Evolutionary conservation across 345 rosid genomes (phyloP), one percentile per base, ranked within the genome.

Genomic region (Diplotaxis tenuifolia): DNA sequence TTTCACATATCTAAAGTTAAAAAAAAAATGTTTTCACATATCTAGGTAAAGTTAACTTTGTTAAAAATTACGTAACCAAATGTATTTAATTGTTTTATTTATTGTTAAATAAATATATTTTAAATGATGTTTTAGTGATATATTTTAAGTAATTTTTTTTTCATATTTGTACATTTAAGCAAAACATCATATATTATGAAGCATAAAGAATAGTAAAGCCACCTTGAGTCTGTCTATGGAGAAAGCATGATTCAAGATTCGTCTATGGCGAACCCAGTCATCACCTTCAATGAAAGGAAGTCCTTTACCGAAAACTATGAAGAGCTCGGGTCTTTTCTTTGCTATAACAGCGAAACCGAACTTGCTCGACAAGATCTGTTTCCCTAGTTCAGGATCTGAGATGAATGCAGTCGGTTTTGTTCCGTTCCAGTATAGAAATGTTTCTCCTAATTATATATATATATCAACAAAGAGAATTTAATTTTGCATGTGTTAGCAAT

Each of bases 351-450:
- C 20, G 62, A 58, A 58, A 58, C 62, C 62, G 2, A 28, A 28
- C 38, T 28, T 28, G 20, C 62, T 58, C 6, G 62, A 58, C 62
- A 58, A 58, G 38, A 58, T 58, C 38, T 58, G 62, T 58, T 58
- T 58, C 62, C 21, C 62, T 58, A 58, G 62, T 8, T 58, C 36
- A 58, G 21, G 62, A 58, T 58, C 62, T 58, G 62, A 58, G 38
- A 58, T 58, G 62, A 15, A 28, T 15, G 28, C 0, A 6, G 62
- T 58, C 12, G 62, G 38, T 28, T 58, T 58, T 58, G 62, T 28
- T 58, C 62, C 62, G 3, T 58, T 58, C 62, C 62, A 58, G 21
- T 58, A 58, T 1, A 58, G 21, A 58, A 58, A 58, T 28, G 62
- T 58, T 15, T 58, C 62, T 58, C 62, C 62, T 58, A 58, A 3